A percentile compares a stretch with the other conserved stretches of the same genome.
Conservation (phyloP, 2,329 filamentous ascomycete genomes). For the Penicillium sp. region DNA sequence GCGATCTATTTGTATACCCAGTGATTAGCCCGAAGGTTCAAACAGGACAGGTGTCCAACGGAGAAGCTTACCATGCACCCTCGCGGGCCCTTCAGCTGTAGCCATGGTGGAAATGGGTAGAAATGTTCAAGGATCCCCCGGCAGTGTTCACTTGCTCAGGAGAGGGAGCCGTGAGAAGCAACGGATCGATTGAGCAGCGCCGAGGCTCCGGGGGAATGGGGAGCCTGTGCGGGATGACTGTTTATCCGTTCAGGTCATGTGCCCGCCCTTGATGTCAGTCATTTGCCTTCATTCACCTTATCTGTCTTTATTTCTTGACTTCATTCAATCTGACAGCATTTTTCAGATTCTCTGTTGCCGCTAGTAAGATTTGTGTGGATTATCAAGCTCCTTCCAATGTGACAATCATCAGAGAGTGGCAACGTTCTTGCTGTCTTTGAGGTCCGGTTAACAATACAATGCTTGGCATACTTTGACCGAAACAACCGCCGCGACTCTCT, state of each 20-base stretch:
- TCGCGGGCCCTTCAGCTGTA: slow-evolving; percentile 39
- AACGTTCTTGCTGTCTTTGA: slow-evolving; percentile 5
- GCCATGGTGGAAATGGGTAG: slow-evolving; percentile 29
- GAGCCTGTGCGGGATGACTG: slow-evolving; percentile 18
- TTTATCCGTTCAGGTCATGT: slow-evolving; percentile 31
- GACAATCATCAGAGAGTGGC: slow-evolving; percentile 10
- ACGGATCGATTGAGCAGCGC: slow-evolving; percentile 5
- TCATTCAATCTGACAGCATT: background rate
- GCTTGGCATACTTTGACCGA: slow-evolving; percentile 10
- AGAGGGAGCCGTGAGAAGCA: slow-evolving; percentile 10
- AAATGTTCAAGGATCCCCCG: slow-evolving; percentile 1
- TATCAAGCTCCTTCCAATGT: background rate
- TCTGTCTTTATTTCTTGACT: background rate
- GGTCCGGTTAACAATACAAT: slow-evolving; percentile 4
- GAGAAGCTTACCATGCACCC: slow-evolving; percentile 48
- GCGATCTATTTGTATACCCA: slow-evolving; percentile 58
- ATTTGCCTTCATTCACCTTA: slow-evolving; percentile 3
- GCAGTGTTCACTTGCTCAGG: slow-evolving; percentile 5
- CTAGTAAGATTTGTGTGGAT: background rate
- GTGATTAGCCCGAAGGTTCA: slow-evolving; percentile 13
- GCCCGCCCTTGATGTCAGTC: slow-evolving; percentile 21
- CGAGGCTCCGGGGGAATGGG: slow-evolving; percentile 14
- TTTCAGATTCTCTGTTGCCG: background rate
- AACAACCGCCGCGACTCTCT: slow-evolving; percentile 2
- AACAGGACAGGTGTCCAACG: slow-evolving; percentile 4